Base-by-base conservation (phyloP, 1,139 yeast genomes). In the Candida sanyaensis region DNA sequence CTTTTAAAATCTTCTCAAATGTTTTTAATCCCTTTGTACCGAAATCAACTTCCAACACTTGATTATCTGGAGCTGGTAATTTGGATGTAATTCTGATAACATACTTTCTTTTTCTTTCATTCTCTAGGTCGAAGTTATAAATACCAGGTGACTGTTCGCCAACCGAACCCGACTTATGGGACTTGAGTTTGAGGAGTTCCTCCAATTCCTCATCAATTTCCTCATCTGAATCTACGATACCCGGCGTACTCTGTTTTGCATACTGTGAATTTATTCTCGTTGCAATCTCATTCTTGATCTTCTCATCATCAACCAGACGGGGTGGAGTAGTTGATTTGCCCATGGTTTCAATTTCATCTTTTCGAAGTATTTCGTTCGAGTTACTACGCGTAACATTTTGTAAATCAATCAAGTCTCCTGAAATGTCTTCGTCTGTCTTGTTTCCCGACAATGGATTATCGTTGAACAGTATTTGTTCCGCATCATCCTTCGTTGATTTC, bases 21-120 rank as follows among this genome's bases (percentile, higher is more conserved):
- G 55, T 52, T 48, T 66, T 69, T 21, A 68, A 60, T 6, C 76
- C 77, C 45, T 64, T 66, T 17, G 68, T 60, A 9, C 68, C 68
- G 47, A 70, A 68, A 37, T 66, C 69, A 10, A 59, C 51, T 21
- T 59, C 55, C 4, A 52, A 50, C 7, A 37, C 44, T 3, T 58
- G 44, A 9, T 48, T 46, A 23, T 46, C 46, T 1, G 62, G 64
- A 5, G 55, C 49, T 1, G 64, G 61, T 13, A 71, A 45, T 51
- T 72, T 73, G 27, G 72, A 64, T 23, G 59, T 56, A 1, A 73
- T 64, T 44, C 60, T 55, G 5, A 74, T 58, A 4, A 65, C 52
- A 52, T 75, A 75, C 42, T 58, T 56, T 30, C 80, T 53, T 32
- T 62, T 58, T 17, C 55, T 54, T 51, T 73, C 79, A 38, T 62